These are phyloP conservation scores for Chrysoporthe puriensis DNA, from an alignment of 2,329 filamentous ascomycete species.

Conservation along the genomic window DNA sequence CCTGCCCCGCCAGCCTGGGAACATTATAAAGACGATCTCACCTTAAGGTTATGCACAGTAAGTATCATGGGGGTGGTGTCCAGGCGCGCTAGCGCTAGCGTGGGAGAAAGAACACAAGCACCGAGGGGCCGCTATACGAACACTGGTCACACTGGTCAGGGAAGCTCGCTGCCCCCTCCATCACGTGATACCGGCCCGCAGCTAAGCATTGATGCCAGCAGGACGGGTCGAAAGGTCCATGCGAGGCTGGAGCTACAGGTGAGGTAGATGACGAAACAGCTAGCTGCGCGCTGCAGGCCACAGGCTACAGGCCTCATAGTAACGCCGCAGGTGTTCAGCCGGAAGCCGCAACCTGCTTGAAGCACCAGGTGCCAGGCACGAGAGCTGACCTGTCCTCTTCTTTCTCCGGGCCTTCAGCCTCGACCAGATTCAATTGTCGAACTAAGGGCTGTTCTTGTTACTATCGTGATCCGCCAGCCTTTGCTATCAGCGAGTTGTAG, in stretches of 20 bases:
- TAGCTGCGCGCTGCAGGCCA: background rate
- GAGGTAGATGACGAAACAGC: slow-evolving; percentile 15
- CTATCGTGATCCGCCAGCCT: background rate
- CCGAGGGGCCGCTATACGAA: background rate
- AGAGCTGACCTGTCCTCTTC: slow-evolving; percentile 9
- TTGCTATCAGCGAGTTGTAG: background rate
- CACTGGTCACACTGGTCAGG: background rate
- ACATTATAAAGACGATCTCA: no score
- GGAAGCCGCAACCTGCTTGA: background rate
- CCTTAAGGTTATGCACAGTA: background rate
- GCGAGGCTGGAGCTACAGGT: slow-evolving; percentile 6
- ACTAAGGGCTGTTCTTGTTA: background rate
- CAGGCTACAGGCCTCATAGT: background rate
- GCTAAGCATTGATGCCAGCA: slow-evolving; percentile 2
- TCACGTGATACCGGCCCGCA: background rate
- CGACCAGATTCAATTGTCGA: background rate
- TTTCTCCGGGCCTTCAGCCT: background rate
- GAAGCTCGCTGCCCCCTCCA: background rate
- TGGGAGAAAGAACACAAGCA: background rate
- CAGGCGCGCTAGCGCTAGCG: background rate
- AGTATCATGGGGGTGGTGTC: background rate
- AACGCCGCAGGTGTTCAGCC: background rate
- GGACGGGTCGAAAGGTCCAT: background rate
- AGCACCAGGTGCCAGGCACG: background rate
- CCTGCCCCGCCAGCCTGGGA: background rate